Evolutionary conservation across 228 moss, liverwort and hornwort genomes (phyloP), one percentile per base, ranked within the genome.

Genomic region (Sphagnum magellanicum): DNA sequence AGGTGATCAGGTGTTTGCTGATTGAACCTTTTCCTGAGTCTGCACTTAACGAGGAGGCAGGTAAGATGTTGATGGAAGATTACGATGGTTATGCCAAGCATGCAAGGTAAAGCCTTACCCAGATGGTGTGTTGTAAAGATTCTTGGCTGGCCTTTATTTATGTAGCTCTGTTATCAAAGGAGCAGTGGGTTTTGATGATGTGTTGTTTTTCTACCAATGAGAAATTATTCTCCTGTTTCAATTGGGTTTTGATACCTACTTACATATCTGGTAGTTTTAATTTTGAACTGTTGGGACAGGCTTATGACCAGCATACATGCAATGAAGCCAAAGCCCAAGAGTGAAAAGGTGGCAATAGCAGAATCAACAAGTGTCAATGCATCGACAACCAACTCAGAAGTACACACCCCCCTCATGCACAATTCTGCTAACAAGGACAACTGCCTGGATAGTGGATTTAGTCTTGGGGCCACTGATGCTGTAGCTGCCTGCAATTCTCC

Each of bases 31-130:
- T 94, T 66, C 98, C 98, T 4, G 98, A 98, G 68, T 98, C 98
- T 77, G 98, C 98, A 8, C 65, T 98, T 5, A 98, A 98, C 73
- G 98, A 98, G 74, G 98, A 98, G 79, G 98, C 98, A 50, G 98
- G 94, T 51, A 98, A 94, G 79, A 94, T 98, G 98, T 84, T 98
- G 75, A 92, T 98, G 98, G 98, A 98, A 76, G 94, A 89, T 11
- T 98, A 98, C 72, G 85, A 90, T 53, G 86, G 74, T 64, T 98
- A 91, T 74, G 93, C 97, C 0, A 98, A 93, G 81, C 98, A 94
- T 71, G 98, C 92, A 50, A 92, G 98, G 98, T 97, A 73, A 6
- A 32, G 32, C 32, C 32, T 32, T 32, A 32, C 32, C 32, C 32
- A 32, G 32, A 32, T 32, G 1, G 32, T 32, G 32, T 32, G 3